Conservation (phyloP, 371 early-diverging fungal species). For the Mucor plumbeus region DNA sequence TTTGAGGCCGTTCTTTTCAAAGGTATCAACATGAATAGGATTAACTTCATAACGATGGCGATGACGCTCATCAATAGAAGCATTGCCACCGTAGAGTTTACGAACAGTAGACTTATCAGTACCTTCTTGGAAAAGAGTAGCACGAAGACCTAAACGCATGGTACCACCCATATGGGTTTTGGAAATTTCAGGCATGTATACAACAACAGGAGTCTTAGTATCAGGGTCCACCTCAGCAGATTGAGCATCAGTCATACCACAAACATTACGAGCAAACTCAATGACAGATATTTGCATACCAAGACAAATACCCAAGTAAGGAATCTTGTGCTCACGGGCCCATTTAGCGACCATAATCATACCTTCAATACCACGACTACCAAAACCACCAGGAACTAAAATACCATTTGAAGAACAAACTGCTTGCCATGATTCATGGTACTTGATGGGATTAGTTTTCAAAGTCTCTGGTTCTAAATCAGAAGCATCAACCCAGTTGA, state of each 20-base stretch:
- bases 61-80: slow-evolving; percentile 90
- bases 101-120: slow-evolving; percentile 62
- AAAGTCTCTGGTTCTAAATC: slow-evolving; percentile 84
- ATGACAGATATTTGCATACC: slow-evolving; percentile 99
- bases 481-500: slow-evolving; percentile 95
- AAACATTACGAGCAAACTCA: slow-evolving; percentile 97
- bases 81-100: slow-evolving; percentile 73
- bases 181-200: slow-evolving; percentile 97
- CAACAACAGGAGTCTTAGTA: slow-evolving; percentile 78
- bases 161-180: slow-evolving; percentile 97
- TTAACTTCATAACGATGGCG: slow-evolving; percentile 99
- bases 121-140: slow-evolving; percentile 81
- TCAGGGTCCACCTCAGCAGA: slow-evolving; percentile 88
- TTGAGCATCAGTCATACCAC: slow-evolving; percentile 83
- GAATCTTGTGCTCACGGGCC: slow-evolving; percentile 98
- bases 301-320: slow-evolving; percentile 99
- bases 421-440: slow-evolving; percentile 93
- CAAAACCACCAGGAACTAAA: slow-evolving; percentile 99
- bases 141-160: slow-evolving; percentile 94
- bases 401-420: slow-evolving; percentile 93
- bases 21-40: slow-evolving; percentile 73
- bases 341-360: slow-evolving; percentile 97
- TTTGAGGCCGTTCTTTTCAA: slow-evolving; percentile 87
- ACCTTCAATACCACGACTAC: slow-evolving; percentile 96
- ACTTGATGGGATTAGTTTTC: slow-evolving; percentile 82